Evolutionary conservation across 2,329 filamentous ascomycete genomes (phyloP).

Genomic region (Capronia americana): DNA sequence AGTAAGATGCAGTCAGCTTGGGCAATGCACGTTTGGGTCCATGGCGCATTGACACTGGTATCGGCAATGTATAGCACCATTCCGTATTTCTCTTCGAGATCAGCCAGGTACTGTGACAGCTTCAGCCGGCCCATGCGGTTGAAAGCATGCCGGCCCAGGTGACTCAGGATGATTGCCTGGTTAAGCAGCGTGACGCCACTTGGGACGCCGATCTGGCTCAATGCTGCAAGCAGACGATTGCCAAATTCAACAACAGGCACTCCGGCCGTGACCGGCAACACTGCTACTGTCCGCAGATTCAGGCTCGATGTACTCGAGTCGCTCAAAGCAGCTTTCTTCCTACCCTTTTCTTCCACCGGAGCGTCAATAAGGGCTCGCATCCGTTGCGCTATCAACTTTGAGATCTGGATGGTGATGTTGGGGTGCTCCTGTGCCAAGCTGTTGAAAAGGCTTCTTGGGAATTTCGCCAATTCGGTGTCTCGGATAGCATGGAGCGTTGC

Average conservation of each 20-base stretch:
- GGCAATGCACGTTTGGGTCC: conserved; percentile 97
- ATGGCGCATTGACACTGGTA: conserved; percentile 94
- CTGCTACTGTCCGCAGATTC: conserved; percentile 89
- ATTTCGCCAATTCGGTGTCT: conserved; percentile 94
- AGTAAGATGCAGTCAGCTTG: conserved; percentile 96
- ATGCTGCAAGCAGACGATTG: conserved; percentile 82
- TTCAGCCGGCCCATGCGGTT: conserved; percentile 97
- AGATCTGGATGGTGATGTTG: conserved; percentile 98
- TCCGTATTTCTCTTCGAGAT: conserved; percentile 95
- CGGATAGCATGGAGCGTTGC: conserved; percentile 94
- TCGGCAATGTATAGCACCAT: conserved; percentile 95
- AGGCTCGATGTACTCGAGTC: conserved; percentile 72
- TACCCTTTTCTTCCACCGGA: conserved; percentile 69
- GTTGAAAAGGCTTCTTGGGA: conserved; percentile 95
- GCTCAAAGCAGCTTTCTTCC: conserved; percentile 52
- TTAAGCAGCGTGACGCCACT: conserved; percentile 93
- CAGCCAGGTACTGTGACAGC: conserved; percentile 91
- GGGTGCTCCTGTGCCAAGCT: conserved; percentile 96
- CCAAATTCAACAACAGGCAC: conserved; percentile 95
- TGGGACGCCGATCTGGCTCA: conserved; percentile 85
- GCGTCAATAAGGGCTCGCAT: conserved; percentile 91
- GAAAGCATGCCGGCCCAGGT: conserved; percentile 94
- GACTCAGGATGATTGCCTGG: conserved; percentile 90
- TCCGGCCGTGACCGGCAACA: conserved; percentile 87
- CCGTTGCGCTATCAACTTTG: conserved; percentile 94